Evolutionary conservation across 2,329 filamentous ascomycete species (phyloP), one percentile per base, ranked within the genome.

Genomic region (Exophiala sp.): DNA sequence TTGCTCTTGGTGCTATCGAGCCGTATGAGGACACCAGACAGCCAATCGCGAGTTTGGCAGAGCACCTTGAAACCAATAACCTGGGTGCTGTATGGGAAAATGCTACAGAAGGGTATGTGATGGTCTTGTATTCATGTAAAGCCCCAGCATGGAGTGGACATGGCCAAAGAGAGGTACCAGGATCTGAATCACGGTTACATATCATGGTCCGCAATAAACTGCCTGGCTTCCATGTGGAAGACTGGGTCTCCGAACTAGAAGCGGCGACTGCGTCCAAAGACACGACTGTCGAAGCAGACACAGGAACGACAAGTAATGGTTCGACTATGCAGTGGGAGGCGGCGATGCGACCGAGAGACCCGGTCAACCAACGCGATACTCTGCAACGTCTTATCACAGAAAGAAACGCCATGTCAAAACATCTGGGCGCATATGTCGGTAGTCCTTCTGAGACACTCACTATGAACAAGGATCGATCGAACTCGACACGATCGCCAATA

Each of bases 11-110:
- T 18, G 12, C 46, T 6, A 47, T 62, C 42, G 48, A 59, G 36
- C 36, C 58, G 4, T 57, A 56, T 43, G 47, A 54, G n/a, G 53
- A 62, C 24, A 60, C 55, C 38, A 34, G 12, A 11, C 10, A 11
- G 11, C 44, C 47, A 4, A 24, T 39, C 3, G 49, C 52, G 6
- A 48, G 38, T 14, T 49, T 64, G 10, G 44, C 55, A n/a, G 35
- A 53, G 14, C 43, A 57, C 36, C 34, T 63, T 18, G 52, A 63
- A 29, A 20, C 21, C 4, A 44, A 60, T 16, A 47, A 58, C 47
- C 11, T 52, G 21, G 50, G 49, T 29, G 61, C 58, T 9, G 20
- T 60, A 6, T 64, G 62, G 62, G 45, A 60, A 8, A 61, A 11
- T 24, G 20, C 39, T 24, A 16, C 10, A 11, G 49, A 58, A 7